Evolutionary conservation across 345 rosid genomes (phyloP).

Genomic region (Orychophragmus violaceus): DNA sequence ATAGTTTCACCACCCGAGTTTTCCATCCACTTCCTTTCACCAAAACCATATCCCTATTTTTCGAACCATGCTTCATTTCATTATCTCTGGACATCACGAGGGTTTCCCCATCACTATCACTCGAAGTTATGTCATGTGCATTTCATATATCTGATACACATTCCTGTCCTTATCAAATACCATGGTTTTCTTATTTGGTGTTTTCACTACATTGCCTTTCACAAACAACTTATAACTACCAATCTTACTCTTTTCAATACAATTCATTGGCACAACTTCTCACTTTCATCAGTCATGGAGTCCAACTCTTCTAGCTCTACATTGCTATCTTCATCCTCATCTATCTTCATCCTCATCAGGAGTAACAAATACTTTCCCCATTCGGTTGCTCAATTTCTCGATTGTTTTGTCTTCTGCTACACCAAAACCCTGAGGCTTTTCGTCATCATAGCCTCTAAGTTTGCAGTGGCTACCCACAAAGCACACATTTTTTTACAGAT

Average conservation of each 20-base stretch:
- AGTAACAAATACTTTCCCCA: slow-evolving; percentile 39
- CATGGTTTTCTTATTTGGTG: neutral
- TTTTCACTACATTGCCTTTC: neutral
- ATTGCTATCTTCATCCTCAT: too few species aligned
- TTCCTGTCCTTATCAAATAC: neutral
- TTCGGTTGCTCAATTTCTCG: slow-evolving; percentile 40
- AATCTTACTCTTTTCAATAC: slow-evolving; percentile 5
- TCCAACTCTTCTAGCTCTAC: slow-evolving; percentile 63
- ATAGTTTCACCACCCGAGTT: too few species aligned
- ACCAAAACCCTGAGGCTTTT: slow-evolving; percentile 23
- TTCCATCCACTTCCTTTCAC: neutral
- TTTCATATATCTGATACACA: too few species aligned
- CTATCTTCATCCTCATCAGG: slow-evolving; percentile 40
- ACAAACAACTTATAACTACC: neutral
- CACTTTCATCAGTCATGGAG: slow-evolving; percentile 30
- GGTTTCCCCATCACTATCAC: neutral
- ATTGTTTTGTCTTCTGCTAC: slow-evolving; percentile 30
- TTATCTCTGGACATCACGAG: neutral
- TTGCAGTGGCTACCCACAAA: slow-evolving; percentile 26
- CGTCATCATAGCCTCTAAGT: slow-evolving; percentile 9
- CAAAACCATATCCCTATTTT: neutral
- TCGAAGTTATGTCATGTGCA: neutral
- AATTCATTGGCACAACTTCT: slow-evolving; percentile 17
- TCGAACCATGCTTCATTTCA: neutral
- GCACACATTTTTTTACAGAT: slow-evolving; percentile 34